Conservation (phyloP, 139 green algal genomes). For the Yamagishiella unicocca region DNA sequence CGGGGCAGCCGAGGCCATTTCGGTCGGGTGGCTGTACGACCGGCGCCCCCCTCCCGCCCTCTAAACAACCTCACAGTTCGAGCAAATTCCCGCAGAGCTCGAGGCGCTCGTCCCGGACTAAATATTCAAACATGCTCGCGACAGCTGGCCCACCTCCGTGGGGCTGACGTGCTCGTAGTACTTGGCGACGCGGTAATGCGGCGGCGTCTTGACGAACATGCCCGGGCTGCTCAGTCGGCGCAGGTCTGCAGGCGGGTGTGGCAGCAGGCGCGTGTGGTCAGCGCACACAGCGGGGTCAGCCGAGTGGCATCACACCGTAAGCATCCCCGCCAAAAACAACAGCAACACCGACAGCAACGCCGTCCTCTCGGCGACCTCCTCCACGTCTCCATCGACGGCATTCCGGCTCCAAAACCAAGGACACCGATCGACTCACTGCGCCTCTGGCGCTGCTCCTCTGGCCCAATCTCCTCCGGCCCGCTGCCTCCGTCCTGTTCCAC, state of each 20-base stretch:
- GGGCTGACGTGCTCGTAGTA: slow-evolving; percentile 47
- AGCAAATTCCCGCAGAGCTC: background rate
- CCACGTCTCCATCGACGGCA: too few relatives aligned
- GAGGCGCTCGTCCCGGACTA: background rate
- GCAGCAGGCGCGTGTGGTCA: background rate
- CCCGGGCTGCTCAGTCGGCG: background rate
- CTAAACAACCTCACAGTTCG: background rate
- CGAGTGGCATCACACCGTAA: background rate
- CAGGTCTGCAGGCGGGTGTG: background rate
- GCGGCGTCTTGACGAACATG: slow-evolving; percentile 5
- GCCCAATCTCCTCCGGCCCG: background rate
- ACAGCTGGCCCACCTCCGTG: background rate
- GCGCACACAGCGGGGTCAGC: background rate
- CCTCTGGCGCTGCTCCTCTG: background rate
- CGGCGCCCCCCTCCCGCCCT: too few relatives aligned
- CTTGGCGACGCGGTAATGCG: slow-evolving; percentile 19
- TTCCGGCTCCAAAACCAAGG: background rate
- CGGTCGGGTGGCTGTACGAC: background rate
- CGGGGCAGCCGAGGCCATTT: background rate
- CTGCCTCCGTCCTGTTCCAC: background rate
- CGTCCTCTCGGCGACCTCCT: too few relatives aligned
- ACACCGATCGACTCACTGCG: background rate
- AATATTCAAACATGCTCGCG: background rate
- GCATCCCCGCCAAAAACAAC: background rate
- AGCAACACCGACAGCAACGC: too few relatives aligned